phyloP scores from a whole-genome alignment of 2,329 filamentous ascomycete genomes.

The Fusarium pseudograminearum region DNA sequence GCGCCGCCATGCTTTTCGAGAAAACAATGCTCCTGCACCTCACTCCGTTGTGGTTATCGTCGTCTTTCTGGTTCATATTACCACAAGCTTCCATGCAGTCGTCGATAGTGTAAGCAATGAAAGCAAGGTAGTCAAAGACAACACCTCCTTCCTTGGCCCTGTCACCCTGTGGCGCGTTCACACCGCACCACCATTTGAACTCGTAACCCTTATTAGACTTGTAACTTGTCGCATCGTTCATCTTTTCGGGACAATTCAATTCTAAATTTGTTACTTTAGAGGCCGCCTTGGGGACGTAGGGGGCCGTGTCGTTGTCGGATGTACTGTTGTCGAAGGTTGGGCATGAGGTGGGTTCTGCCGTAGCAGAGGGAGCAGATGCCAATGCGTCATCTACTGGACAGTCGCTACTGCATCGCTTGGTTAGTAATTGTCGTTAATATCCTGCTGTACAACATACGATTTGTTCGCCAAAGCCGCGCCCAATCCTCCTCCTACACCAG shows the following conservation, averaged over 20 bases:
- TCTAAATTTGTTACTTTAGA: constrained; percentile 1
- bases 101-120: constrained; percentile 20
- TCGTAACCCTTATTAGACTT: constrained; percentile 35
- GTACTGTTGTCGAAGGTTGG: constrained; percentile 21
- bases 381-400: not conserved
- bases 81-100: constrained; percentile 34
- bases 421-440: fast-evolving
- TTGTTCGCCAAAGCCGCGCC: constrained; percentile 34
- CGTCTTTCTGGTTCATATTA: constrained; percentile 23
- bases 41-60: not conserved
- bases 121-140: constrained; percentile 8
- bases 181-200: constrained; percentile 38
- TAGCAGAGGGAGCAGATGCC: constrained; percentile 16
- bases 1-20: constrained; percentile 9
- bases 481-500: constrained; percentile 34
- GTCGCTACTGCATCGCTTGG: not conserved
- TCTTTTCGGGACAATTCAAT: constrained; percentile 17
- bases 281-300: constrained; percentile 28
- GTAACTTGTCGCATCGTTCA: constrained; percentile 16
- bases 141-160: constrained; percentile 19
- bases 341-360: constrained; percentile 17
- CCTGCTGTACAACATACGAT: not conserved
- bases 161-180: constrained; percentile 14
- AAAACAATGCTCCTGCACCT: constrained; percentile 28
- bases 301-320: constrained; percentile 19